A percentile compares a stretch with the other conserved stretches of the same genome.
Conservation (phyloP, 495 filamentous ascomycete species). For the Aspergillus coremiiformis region DNA sequence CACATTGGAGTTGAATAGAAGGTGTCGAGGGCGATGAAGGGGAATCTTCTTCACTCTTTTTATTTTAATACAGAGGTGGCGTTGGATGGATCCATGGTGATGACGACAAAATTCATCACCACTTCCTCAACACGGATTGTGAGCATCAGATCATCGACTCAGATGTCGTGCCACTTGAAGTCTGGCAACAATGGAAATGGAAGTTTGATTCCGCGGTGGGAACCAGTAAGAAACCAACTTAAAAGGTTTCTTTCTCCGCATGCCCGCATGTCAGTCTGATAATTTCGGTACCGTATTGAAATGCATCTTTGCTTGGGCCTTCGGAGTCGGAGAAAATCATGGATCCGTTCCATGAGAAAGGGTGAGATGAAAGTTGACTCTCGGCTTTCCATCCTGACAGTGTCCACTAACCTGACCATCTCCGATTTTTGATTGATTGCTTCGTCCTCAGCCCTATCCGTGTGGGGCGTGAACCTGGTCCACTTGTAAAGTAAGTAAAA, state of each 20-base stretch:
- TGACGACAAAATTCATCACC: slow-evolving; percentile 24
- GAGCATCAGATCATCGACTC: not conserved
- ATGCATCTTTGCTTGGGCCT: no score
- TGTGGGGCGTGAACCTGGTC: slow-evolving; percentile 9
- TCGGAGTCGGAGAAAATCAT: no score
- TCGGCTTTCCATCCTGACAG: no score
- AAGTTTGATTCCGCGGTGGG: not conserved
- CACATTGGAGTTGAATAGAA: no score
- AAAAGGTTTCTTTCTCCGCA: no score
- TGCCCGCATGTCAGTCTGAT: not conserved
- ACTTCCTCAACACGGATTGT: not conserved
- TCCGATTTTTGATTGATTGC: no score
- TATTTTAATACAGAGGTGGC: slow-evolving; percentile 5
- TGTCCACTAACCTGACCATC: no score
- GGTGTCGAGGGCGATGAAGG: no score
- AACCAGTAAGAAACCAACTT: not conserved
- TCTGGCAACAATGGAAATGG: not conserved
- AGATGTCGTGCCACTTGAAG: not conserved
- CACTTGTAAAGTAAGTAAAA: not conserved
- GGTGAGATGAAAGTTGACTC: no score
- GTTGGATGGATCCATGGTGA: slow-evolving; percentile 17
- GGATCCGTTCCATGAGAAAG: no score
- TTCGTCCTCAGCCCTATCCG: slow-evolving; percentile 11
- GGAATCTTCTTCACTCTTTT: no score
- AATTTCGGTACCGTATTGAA: no score